Base-by-base conservation (phyloP, 805 yeast genomes). In the Candida easanensis region DNA sequence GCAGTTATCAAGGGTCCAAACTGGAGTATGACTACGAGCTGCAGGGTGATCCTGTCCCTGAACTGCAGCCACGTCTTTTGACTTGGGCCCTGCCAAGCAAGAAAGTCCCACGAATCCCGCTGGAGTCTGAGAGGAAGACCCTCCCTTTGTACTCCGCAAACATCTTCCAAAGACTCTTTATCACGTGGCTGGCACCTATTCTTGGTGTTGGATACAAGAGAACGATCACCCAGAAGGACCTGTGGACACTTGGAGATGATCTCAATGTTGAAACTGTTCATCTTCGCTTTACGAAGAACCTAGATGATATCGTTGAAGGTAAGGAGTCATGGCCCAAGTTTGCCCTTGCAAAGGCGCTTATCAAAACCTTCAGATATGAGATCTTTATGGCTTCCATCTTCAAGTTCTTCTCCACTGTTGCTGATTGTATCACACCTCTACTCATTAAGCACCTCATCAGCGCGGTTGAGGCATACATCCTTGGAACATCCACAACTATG, bases 131-230 rank as follows among this genome's bases (percentile, higher is more conserved):
- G 49, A 57, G 84, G 39, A 54, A 44, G 7, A 54, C 50, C 3
- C 73, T 64, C 50, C 83, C 84, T 0, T 64, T 62, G 38, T 45
- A 56, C 28, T 43, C 56, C 2, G 65, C 71, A 4, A 71, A 69
- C 33, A 13, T 60, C 7, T 40, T 78, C 11, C 25, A 71, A 13
- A 63, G 62, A 45, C 32, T 68, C 0, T 76, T 79, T 51, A 76
- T 83, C 57, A 69, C 79, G 73, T 85, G 90, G 89, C 62, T 84
- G 39, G 52, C 63, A 10, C 88, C 88, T 0, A 52, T 85, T 41
- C 61, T 85, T 64, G 63, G 62, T 14, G 71, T 71, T 4, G 91
- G 93, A 3, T 85, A 84, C 61, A 80, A 76, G 56, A 68, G 91
- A 53, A 82, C 89, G 0, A 58, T 85, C 35, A 74, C 73, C 34